A percentile compares a stretch with the other conserved stretches of the same genome.
Conservation (phyloP, 305 asterid genomes). For the Rubia balearica region DNA sequence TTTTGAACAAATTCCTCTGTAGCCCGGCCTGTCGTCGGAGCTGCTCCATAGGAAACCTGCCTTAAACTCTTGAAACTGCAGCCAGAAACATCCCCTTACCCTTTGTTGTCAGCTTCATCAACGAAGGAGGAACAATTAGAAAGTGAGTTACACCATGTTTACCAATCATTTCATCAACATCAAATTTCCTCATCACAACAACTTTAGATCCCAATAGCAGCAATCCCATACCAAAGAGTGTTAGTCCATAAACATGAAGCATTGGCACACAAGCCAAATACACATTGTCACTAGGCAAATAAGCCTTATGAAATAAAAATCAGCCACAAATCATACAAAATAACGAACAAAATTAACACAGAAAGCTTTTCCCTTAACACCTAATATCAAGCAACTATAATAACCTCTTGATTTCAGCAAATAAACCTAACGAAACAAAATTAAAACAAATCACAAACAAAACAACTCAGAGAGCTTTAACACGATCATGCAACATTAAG, state of each 20-base stretch:
- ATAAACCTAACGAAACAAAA: background rate
- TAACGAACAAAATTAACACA: background rate
- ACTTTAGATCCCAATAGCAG: conserved; percentile 56
- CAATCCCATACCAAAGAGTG: conserved; percentile 66
- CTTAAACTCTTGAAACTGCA: conserved; percentile 46
- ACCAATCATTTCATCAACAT: conserved; percentile 55
- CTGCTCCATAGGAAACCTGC: conserved; percentile 81
- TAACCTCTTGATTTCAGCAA: conserved; percentile 3
- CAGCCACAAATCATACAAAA: background rate
- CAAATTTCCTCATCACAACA: conserved; percentile 58
- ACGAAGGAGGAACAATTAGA: conserved; percentile 60
- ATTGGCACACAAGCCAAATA: conserved; percentile 60
- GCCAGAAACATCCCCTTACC: conserved; percentile 32
- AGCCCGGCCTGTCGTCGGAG: conserved; percentile 37
- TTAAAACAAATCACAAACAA: background rate
- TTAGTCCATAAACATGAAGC: conserved; percentile 74
- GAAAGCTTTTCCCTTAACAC: background rate
- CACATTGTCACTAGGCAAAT: conserved; percentile 32
- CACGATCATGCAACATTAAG: background rate
- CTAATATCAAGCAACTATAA: background rate
- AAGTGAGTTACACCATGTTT: conserved; percentile 63
- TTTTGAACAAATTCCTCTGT: conserved; percentile 46
- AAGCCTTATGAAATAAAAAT: background rate
- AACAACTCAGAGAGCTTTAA: background rate
- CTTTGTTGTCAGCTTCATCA: conserved; percentile 41